Base-by-base conservation (phyloP, 352 stramenopile genomes). In the Pythium chondricola region DNA sequence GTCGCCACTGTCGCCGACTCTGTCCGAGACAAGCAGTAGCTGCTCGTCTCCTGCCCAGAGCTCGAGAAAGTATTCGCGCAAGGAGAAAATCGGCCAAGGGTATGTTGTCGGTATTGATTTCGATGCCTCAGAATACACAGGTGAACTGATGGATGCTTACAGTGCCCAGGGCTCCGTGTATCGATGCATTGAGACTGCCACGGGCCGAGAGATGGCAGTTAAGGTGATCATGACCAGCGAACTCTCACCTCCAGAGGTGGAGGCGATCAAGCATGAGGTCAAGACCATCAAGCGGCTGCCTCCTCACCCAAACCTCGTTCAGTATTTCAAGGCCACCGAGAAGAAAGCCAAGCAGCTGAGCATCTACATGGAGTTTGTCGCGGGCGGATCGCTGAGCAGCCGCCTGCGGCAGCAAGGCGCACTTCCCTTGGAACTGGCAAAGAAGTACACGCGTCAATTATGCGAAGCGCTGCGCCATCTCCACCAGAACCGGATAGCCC, bases 321-420 rank as follows among this genome's bases (percentile, higher is more conserved):
- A 67, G 20, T 88, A 87, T 61, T 61, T 71, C 50, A 74, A 76
- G 43, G 73, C 73, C 0, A 81, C 67, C 0, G 71, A 87, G 46
- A 84, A 83, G 21, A 77, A 79, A 37, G 35, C 65, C 22, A 72
- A 66, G 40, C 55, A 76, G 21, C 56, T 88, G 22, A 70, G 71
- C 17, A 96, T 96, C 39, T 90, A 87, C 43, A 90, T 90, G 69
- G 88, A 97, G 43, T 96, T 79, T 50, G 87, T 93, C 16, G 56
- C 81, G 0, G 85, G 81, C 9, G 89, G 89, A 1, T 89, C 80
- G 3, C 50, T 97, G 3, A 81, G 79, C 39, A 52, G 57, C 2
- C 54, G 60, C 36, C 35, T 97, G 65, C 71, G 80, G 13, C 55
- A 66, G 31, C 52, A 61, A 24, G 68, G 86, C 40, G 55, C 64